Conservation (phyloP, 352 stramenopile genomes). For the Albugo laibachii region DNA sequence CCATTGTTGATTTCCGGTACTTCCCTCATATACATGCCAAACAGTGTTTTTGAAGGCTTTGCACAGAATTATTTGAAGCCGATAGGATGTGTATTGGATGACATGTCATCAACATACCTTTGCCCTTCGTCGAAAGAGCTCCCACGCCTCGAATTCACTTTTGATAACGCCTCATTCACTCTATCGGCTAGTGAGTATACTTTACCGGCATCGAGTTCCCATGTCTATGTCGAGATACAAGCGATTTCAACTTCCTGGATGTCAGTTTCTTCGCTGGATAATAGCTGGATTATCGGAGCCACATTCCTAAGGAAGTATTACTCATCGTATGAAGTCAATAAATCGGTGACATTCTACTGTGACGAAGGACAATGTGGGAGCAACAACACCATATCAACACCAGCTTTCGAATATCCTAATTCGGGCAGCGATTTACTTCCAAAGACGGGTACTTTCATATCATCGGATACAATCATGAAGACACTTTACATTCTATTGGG, state of each 20-base stretch:
- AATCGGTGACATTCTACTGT: slow-evolving; percentile 48
- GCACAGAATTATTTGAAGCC: slow-evolving; percentile 3
- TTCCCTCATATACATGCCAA: slow-evolving; percentile 35
- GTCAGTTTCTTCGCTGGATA: slow-evolving; percentile 8
- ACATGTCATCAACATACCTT: slow-evolving; percentile 13
- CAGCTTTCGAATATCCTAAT: no score
- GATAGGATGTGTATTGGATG: background rate
- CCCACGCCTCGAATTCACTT: slow-evolving; percentile 26
- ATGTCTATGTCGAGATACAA: slow-evolving; percentile 12
- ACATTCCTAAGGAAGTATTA: slow-evolving; percentile 65
- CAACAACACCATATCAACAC: slow-evolving; percentile 1
- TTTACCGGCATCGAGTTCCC: slow-evolving; percentile 4
- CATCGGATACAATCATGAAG: no score
- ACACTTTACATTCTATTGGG: no score
- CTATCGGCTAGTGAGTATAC: slow-evolving; percentile 39
- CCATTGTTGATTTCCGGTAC: slow-evolving; percentile 47
- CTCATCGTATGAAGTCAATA: slow-evolving; percentile 37
- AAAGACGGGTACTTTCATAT: no score
- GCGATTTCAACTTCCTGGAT: slow-evolving; percentile 2
- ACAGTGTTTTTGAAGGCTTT: slow-evolving; percentile 17
- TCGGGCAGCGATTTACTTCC: no score
- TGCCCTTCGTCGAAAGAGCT: slow-evolving; percentile 24
- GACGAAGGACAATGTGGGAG: slow-evolving; percentile 15
- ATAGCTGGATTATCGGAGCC: slow-evolving; percentile 61
- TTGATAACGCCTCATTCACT: slow-evolving; percentile 30